Conservation (phyloP, 345 rosid genomes). For the Populus simonii region DNA sequence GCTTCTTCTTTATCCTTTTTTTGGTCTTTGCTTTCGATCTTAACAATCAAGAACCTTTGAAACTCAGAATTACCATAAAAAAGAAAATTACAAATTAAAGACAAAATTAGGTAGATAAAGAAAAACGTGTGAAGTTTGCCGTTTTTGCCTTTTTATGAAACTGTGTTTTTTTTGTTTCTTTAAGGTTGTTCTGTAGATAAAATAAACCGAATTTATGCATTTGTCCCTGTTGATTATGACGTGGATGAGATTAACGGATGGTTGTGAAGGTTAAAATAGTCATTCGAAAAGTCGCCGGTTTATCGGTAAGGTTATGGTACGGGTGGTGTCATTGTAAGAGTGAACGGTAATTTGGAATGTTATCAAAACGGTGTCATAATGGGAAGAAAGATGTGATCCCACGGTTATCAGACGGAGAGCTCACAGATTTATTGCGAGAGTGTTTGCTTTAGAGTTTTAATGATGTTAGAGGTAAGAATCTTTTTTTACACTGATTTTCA, state of each 20-base stretch:
- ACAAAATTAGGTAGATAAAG: not conserved
- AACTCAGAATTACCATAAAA: not conserved
- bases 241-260: not conserved
- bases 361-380: not conserved
- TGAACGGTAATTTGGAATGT: not conserved
- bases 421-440: not conserved
- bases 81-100: not conserved
- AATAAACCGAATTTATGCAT: not conserved
- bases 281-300: not conserved
- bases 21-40: not conserved
- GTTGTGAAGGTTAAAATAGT: not conserved
- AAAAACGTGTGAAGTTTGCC: constrained; percentile 4
- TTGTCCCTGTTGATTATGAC: constrained; percentile 3
- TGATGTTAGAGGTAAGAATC: not conserved
- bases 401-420: not conserved
- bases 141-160: constrained; percentile 22
- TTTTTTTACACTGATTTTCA: not conserved
- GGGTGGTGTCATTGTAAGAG: not conserved
- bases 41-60: constrained; percentile 4
- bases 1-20: not conserved
- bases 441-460: not conserved
- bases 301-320: not conserved
- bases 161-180: constrained; percentile 12
- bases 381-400: not conserved
- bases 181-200: constrained; percentile 2